Conservation (phyloP, 495 filamentous ascomycete genomes). For the Tuber brumale region DNA sequence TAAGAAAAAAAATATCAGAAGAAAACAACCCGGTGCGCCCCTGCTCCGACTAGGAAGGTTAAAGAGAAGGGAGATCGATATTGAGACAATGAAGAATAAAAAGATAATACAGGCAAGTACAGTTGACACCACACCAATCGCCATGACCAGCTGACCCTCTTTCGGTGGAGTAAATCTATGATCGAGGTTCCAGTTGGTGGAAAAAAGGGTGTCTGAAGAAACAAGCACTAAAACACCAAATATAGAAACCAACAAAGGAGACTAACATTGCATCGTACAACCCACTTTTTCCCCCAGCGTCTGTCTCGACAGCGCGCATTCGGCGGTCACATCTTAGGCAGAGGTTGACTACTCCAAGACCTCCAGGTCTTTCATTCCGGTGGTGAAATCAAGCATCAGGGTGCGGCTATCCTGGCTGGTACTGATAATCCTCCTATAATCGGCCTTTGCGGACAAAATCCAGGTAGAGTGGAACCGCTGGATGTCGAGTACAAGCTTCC, state of each 20-base stretch:
- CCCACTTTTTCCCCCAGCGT: constrained; percentile 10
- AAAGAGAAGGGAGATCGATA: background rate
- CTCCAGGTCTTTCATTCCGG: constrained; percentile 51
- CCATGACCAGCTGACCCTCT: constrained; percentile 22
- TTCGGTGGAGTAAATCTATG: constrained; percentile 18
- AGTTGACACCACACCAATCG: background rate
- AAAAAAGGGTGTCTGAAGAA: constrained; percentile 10
- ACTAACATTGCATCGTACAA: constrained; percentile 27
- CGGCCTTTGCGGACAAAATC: constrained; percentile 90
- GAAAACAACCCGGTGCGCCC: constrained; percentile 7
- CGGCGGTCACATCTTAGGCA: constrained; percentile 6
- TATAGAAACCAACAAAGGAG: constrained; percentile 8
- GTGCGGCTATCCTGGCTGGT: constrained; percentile 89
- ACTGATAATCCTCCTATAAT: constrained; percentile 86
- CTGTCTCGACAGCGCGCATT: constrained; percentile 5
- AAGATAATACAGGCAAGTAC: background rate
- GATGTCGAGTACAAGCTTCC: constrained; percentile 65
- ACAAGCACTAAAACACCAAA: constrained; percentile 8
- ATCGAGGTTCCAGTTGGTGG: constrained; percentile 8
- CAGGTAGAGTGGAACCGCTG: constrained; percentile 89
- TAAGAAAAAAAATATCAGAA: constrained; percentile 13
- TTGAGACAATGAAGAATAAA: background rate
- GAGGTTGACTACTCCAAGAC: constrained; percentile 44
- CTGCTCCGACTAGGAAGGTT: background rate
- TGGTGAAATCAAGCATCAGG: constrained; percentile 82